These are phyloP conservation scores for Picochlorum sp. DNA, from an alignment of 139 green algal genomes.

Conservation along the genomic window DNA sequence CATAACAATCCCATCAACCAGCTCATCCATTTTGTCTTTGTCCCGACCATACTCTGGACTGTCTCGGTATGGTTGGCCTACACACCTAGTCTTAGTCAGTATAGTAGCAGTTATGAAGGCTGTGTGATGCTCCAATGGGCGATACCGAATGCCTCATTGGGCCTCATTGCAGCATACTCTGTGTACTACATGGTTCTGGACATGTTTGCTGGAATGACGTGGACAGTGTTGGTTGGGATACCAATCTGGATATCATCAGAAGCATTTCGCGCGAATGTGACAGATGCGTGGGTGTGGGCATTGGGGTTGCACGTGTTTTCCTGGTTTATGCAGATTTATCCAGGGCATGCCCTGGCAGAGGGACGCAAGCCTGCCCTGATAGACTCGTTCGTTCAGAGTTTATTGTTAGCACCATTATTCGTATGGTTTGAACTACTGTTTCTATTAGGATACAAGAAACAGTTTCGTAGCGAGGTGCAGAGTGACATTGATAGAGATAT, in stretches of 20 bases:
- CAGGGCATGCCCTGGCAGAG: constrained; percentile 65
- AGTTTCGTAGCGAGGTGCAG: constrained; percentile 39
- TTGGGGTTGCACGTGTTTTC: constrained; percentile 42
- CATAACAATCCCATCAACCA: constrained; percentile 65
- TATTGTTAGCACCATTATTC: constrained; percentile 67
- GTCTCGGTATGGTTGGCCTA: constrained; percentile 49
- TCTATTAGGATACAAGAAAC: constrained; percentile 48
- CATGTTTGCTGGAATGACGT: constrained; percentile 56
- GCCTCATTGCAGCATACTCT: constrained; percentile 26
- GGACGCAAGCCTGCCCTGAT: constrained; percentile 63
- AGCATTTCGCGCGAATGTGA: constrained; percentile 31
- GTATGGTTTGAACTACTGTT: constrained; percentile 83
- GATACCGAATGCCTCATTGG: constrained; percentile 27
- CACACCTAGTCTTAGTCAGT: constrained; percentile 21
- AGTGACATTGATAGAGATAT: constrained; percentile 1
- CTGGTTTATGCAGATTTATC: constrained; percentile 43
- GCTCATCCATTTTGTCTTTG: constrained; percentile 75
- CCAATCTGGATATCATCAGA: constrained; percentile 51
- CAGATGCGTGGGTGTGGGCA: constrained; percentile 44
- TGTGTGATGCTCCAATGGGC: neutral
- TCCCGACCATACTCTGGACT: constrained; percentile 63
- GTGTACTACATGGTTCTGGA: constrained; percentile 64
- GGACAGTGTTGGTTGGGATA: constrained; percentile 43
- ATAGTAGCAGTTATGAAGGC: no score
- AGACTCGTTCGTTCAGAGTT: constrained; percentile 64